Conservation (phyloP, 2,329 filamentous ascomycete genomes). For the Sodiomyces alkalinus region DNA sequence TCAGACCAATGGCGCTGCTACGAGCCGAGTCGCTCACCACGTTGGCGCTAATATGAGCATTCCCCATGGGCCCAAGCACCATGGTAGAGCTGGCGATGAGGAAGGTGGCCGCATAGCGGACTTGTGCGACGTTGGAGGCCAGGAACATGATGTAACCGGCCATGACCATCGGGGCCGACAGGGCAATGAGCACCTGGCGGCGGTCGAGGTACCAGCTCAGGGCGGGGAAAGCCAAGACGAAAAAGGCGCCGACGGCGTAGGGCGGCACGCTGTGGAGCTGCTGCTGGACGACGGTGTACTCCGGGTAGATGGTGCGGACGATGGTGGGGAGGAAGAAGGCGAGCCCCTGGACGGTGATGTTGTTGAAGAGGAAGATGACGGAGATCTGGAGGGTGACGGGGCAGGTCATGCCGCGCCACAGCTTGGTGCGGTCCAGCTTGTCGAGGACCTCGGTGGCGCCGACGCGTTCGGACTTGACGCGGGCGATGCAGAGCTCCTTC, state of each 20-base stretch:
- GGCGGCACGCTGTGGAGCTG: conserved; percentile 59
- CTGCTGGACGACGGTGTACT: conserved; percentile 39
- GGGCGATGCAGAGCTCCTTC: conserved; percentile 48
- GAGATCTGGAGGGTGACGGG: conserved; percentile 42
- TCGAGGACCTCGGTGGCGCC: conserved; percentile 45
- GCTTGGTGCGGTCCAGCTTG: conserved; percentile 41
- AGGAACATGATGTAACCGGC: conserved; percentile 58
- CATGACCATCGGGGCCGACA: conserved; percentile 48
- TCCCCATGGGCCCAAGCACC: conserved; percentile 46
- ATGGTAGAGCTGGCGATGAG: conserved; percentile 51
- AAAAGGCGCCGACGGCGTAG: conserved; percentile 53
- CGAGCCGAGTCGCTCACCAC: conserved; percentile 57
- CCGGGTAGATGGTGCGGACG: conserved; percentile 50
- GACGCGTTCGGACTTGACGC: conserved; percentile 54
- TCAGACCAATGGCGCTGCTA: conserved; percentile 48
- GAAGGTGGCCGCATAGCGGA: conserved; percentile 57
- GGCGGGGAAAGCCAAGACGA: conserved; percentile 45
- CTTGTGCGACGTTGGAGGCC: conserved; percentile 30
- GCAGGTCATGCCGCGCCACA: conserved; percentile 44
- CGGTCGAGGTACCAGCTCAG: conserved; percentile 45
- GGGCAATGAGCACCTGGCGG: conserved; percentile 44
- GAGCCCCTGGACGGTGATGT: conserved; percentile 56
- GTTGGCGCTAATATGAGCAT: conserved; percentile 54
- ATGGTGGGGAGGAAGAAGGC: conserved; percentile 58
- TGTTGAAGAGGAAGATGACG: conserved; percentile 48